These are phyloP conservation scores for Ustilago lituana DNA, from an alignment of 1,284 basidiomycete genomes.

Conservation along the genomic window DNA sequence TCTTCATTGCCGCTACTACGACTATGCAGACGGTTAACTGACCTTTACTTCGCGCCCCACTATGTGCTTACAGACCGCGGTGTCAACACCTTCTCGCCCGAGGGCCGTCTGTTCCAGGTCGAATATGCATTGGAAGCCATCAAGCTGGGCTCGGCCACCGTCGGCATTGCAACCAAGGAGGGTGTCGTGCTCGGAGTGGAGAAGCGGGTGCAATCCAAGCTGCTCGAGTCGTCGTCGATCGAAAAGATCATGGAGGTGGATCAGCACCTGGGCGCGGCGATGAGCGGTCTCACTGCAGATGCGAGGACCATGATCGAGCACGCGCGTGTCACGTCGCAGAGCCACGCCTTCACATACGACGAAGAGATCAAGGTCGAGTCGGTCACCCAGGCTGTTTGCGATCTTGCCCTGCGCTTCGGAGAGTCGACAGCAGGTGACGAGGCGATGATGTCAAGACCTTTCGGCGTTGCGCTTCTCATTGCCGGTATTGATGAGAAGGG, in stretches of 20 bases:
- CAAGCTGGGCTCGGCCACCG: conserved; percentile 87
- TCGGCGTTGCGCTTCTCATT: conserved; percentile 96
- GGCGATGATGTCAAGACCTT: conserved; percentile 91
- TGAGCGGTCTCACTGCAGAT: conserved; percentile 97
- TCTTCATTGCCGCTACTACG: too few relatives aligned
- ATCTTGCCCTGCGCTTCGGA: conserved; percentile 94
- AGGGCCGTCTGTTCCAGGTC: conserved; percentile 92
- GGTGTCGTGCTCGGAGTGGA: conserved; percentile 96
- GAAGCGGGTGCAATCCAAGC: conserved; percentile 96
- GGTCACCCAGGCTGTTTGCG: conserved; percentile 96
- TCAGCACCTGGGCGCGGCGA: conserved; percentile 92
- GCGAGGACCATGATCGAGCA: conserved; percentile 99
- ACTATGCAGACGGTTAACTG: too few relatives aligned
- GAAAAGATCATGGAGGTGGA: conserved; percentile 99
- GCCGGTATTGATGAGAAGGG: conserved; percentile 96
- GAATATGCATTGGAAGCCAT: conserved; percentile 87
- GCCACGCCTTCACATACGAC: conserved; percentile 96
- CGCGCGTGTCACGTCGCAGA: conserved; percentile 89
- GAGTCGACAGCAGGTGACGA: conserved; percentile 96
- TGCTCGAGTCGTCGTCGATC: conserved; percentile 93
- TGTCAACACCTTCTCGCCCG: conserved; percentile 98
- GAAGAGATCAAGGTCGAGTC: conserved; percentile 86
- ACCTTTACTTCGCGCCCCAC: background rate
- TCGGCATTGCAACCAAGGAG: conserved; percentile 77
- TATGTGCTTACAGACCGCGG: conserved; percentile 78